Evolutionary conservation across 2,329 filamentous ascomycete species (phyloP).

Genomic region (Claviceps sp.): DNA sequence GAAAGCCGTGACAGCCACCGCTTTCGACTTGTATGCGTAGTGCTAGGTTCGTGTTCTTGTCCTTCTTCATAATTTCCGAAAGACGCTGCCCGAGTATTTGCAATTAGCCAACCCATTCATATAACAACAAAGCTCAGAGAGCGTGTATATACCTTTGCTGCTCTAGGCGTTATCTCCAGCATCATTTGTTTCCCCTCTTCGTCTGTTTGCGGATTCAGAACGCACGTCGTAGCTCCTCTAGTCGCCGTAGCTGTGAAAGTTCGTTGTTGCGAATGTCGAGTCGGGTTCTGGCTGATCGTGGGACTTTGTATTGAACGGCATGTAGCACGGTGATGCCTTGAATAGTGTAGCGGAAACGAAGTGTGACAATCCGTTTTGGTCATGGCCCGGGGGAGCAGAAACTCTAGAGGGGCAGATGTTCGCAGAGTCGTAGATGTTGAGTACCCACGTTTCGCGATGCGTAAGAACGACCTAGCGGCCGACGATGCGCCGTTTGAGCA

Average conservation of each 20-base stretch:
- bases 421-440: slow-evolving; percentile 12
- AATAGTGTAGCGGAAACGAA: not conserved
- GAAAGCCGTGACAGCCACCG: slow-evolving; percentile 94
- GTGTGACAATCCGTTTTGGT: not conserved
- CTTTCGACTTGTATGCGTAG: slow-evolving; percentile 87
- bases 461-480: slow-evolving; percentile 26
- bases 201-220: slow-evolving; percentile 62
- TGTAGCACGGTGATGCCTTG: not conserved
- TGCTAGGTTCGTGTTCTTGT: slow-evolving; percentile 64
- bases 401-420: slow-evolving; percentile 20
- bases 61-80: slow-evolving; percentile 58
- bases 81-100: slow-evolving; percentile 42
- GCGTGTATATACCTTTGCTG: slow-evolving; percentile 48
- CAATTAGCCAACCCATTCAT: not conserved
- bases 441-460: slow-evolving; percentile 24
- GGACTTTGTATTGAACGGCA: not conserved
- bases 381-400: slow-evolving; percentile 24
- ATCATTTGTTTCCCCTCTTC: slow-evolving; percentile 75
- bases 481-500: slow-evolving; percentile 28
- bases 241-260: slow-evolving; percentile 25
- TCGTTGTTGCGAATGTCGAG: slow-evolving; percentile 6
- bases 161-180: slow-evolving; percentile 72
- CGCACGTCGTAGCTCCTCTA: slow-evolving; percentile 31
- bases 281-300: not conserved
- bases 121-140: not conserved